Percentiles rank a stretch among this genome's conserved stretches.
phyloP scores from a whole-genome alignment of 1,284 basidiomycete genomes.

The Hemileia vastatrix region DNA sequence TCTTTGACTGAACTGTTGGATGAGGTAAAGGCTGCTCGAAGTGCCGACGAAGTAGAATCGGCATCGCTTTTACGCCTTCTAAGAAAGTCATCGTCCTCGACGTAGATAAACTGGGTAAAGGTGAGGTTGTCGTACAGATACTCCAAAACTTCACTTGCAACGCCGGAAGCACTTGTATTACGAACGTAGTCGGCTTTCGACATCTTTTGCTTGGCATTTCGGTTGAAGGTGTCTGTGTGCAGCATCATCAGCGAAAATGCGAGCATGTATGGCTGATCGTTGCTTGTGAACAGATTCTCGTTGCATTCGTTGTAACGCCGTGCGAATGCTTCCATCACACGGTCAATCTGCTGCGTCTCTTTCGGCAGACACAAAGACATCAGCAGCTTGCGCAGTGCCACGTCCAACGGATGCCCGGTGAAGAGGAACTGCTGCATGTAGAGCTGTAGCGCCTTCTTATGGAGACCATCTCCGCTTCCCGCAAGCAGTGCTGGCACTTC shows the following conservation, averaged over 20 bases:
- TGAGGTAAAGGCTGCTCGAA: constrained; percentile 21
- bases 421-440: constrained; percentile 78
- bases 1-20: constrained; percentile 3
- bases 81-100: too few relatives aligned
- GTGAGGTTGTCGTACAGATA: constrained; percentile 94
- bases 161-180: constrained; percentile 56
- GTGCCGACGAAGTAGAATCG: constrained; percentile 19
- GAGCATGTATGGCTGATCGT: constrained; percentile 91
- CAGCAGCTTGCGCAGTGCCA: constrained; percentile 77
- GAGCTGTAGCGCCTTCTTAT: constrained; percentile 58
- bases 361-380: constrained; percentile 83
- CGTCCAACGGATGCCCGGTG: constrained; percentile 66
- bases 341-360: constrained; percentile 97
- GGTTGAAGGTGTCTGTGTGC: constrained; percentile 96
- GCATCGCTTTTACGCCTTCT: too few relatives aligned
- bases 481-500: too few relatives aligned
- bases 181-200: constrained; percentile 74
- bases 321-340: constrained; percentile 92
- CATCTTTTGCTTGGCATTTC: constrained; percentile 96
- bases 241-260: constrained; percentile 98
- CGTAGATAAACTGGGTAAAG: constrained; percentile 87
- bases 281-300: constrained; percentile 66
- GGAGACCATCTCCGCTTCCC: constrained; percentile 66
- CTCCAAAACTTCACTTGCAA: constrained; percentile 46
- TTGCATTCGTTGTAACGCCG: constrained; percentile 74